These are phyloP conservation scores for Fistulinella cinereoalba DNA, from an alignment of 1,284 basidiomycete species.

Conservation along the genomic window DNA sequence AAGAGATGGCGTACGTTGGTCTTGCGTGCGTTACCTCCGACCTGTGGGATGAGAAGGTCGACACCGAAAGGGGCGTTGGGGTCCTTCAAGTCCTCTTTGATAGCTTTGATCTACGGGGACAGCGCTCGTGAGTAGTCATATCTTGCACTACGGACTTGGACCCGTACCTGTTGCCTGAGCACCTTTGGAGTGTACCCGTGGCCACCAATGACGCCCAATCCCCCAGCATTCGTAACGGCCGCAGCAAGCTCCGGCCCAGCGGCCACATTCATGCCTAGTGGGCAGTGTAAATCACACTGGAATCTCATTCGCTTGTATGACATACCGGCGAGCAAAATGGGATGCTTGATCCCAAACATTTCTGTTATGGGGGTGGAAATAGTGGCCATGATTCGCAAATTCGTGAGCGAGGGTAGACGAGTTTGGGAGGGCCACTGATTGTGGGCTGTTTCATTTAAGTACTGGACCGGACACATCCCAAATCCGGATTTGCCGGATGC, in stretches of 20 bases:
- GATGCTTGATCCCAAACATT: conserved; percentile 78
- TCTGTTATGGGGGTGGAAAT: conserved; percentile 64
- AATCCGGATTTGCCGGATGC: background rate
- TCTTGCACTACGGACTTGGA: too few relatives aligned
- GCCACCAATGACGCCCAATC: conserved; percentile 84
- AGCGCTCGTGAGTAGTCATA: too few relatives aligned
- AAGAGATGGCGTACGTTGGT: conserved; percentile 57
- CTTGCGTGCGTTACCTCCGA: conserved; percentile 76
- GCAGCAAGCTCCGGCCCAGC: conserved; percentile 78
- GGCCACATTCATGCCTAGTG: conserved; percentile 77
- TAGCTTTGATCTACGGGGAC: conserved; percentile 65
- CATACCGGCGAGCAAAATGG: conserved; percentile 73
- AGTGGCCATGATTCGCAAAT: too few relatives aligned
- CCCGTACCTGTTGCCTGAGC: conserved; percentile 54
- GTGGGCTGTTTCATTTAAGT: too few relatives aligned
- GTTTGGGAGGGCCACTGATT: too few relatives aligned
- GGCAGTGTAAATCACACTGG: background rate
- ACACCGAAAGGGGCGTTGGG: conserved; percentile 81
- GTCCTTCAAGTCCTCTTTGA: conserved; percentile 69
- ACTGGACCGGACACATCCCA: background rate
- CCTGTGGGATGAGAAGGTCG: conserved; percentile 77
- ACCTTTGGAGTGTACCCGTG: conserved; percentile 68
- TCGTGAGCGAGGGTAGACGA: too few relatives aligned
- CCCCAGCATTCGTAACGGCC: conserved; percentile 79
- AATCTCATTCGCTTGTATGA: background rate